Percentiles rank a stretch among this genome's conserved stretches.
These are phyloP conservation scores for Oryza rufipogon DNA, from an alignment of 176 grass and related monocot species.

Conservation along the genomic window DNA sequence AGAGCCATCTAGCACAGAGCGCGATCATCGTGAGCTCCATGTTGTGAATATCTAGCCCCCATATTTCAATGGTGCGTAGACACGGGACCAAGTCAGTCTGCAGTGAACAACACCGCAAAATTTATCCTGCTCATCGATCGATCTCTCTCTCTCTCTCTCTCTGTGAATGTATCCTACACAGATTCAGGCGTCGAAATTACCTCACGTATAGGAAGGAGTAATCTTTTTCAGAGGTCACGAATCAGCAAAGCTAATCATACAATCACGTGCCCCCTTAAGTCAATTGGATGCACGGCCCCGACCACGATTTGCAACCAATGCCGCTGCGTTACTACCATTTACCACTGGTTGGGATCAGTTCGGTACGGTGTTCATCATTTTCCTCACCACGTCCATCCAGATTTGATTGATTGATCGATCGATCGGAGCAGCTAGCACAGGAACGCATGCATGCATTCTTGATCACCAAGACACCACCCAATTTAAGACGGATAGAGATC, in stretches of 20 bases:
- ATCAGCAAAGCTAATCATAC: conserved; percentile 2
- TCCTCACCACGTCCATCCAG: not conserved
- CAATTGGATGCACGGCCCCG: conserved; percentile 8
- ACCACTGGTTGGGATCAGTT: not conserved
- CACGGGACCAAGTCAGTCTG: no score
- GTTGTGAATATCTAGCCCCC: no score
- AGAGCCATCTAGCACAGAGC: no score
- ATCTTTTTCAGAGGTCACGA: not conserved
- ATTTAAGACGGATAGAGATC: not conserved
- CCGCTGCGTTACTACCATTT: not conserved
- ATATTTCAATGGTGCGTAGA: no score
- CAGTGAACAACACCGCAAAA: no score
- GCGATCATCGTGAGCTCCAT: no score
- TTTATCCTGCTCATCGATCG: no score
- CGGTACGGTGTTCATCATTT: not conserved
- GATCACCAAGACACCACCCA: not conserved
- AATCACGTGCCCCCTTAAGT: conserved; percentile 27
- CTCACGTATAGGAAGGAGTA: not conserved
- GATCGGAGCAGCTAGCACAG: conserved; percentile 2
- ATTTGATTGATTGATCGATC: conserved; percentile 34
- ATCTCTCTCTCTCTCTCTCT: no score
- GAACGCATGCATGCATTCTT: not conserved
- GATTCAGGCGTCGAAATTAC: not conserved
- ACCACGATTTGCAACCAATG: conserved; percentile 32
- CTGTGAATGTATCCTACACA: no score